A percentile compares a stretch with the other conserved stretches of the same genome.
phyloP scores from a whole-genome alignment of 208 protist genomes.

The Trichomonas gallinae region DNA sequence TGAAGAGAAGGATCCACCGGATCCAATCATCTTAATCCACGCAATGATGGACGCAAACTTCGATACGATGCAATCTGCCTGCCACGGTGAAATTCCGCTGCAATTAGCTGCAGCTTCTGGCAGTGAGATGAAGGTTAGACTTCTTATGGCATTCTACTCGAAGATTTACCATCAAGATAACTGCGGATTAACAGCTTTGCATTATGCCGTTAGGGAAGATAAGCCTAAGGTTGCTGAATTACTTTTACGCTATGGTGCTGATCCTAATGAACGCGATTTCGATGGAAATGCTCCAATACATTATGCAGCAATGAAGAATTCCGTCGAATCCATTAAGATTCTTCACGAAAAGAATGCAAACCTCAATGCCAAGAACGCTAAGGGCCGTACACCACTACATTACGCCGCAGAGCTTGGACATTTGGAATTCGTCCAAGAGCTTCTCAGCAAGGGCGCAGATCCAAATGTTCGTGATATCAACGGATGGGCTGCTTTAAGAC shows the following conservation, averaged over 20 bases:
- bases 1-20: neutral
- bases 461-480: slow-evolving; percentile 11
- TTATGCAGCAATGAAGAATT: neutral
- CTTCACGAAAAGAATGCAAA: neutral
- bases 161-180: neutral
- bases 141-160: neutral
- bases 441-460: neutral
- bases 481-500: neutral
- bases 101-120: neutral
- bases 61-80: neutral
- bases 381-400: neutral
- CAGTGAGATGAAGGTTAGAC: neutral
- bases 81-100: neutral
- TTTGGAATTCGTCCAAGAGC: neutral
- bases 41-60: neutral
- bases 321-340: neutral
- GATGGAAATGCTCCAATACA: slow-evolving; percentile 3
- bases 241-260: neutral
- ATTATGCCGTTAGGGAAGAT: neutral
- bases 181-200: neutral
- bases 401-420: neutral
- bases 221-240: neutral
- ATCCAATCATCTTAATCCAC: neutral
- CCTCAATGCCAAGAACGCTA: neutral
- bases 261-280: neutral